Evolutionary conservation across 2,329 filamentous ascomycete species (phyloP).

Genomic region (Botrytis medusae): DNA sequence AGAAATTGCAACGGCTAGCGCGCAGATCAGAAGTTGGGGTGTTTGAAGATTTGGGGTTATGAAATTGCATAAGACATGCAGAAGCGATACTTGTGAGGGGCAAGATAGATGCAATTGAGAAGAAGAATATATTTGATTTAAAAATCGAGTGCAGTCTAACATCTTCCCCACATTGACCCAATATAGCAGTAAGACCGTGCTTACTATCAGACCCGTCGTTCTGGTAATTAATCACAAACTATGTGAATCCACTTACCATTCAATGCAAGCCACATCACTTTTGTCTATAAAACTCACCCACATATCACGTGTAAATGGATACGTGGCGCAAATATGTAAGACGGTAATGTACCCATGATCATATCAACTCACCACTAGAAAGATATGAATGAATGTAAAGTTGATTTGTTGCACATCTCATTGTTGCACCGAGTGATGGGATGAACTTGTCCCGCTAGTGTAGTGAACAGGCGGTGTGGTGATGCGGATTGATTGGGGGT

Average conservation of each 20-base stretch:
- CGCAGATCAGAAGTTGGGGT: background rate
- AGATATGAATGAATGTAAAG: background rate
- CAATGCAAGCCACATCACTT: slow-evolving; percentile 17
- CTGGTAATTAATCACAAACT: background rate
- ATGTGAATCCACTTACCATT: background rate
- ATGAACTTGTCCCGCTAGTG: background rate
- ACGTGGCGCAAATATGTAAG: slow-evolving; percentile 19
- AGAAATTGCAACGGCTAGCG: background rate
- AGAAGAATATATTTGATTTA: background rate
- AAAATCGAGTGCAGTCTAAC: background rate
- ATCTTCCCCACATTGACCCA: background rate
- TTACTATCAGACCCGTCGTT: background rate
- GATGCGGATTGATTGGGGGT: slow-evolving; percentile 7
- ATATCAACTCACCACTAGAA: slow-evolving; percentile 14
- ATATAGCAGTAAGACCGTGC: background rate
- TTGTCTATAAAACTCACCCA: background rate
- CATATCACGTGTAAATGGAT: slow-evolving; percentile 1
- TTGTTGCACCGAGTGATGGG: slow-evolving; percentile 21
- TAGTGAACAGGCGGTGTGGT: slow-evolving; percentile 9
- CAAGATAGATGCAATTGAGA: background rate
- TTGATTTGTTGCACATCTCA: slow-evolving; percentile 20
- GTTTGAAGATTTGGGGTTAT: background rate
- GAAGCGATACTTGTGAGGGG: background rate
- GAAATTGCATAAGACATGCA: background rate
- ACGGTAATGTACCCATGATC: slow-evolving; percentile 15